These are phyloP conservation scores for Suhomyces bribrorum DNA, from an alignment of 1,139 yeast genomes.

Conservation along the genomic window DNA sequence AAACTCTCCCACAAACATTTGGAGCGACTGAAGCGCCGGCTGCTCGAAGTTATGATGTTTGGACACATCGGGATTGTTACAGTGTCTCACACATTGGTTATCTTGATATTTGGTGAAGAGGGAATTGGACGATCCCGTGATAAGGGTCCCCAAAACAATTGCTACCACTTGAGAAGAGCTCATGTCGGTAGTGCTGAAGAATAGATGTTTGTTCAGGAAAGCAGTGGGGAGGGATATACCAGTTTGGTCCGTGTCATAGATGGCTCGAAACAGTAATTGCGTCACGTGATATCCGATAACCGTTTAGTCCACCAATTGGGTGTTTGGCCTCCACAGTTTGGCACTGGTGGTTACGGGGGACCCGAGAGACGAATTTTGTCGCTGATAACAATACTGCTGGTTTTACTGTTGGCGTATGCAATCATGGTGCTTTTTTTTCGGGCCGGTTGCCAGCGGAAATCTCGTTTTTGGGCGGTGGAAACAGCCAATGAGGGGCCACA, in stretches of 20 bases:
- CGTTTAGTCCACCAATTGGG: too few species aligned
- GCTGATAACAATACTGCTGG: too few species aligned
- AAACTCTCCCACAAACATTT: slow-evolving; percentile 79
- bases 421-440: too few species aligned
- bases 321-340: too few species aligned
- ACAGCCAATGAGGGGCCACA: too few species aligned
- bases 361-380: too few species aligned
- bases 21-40: slow-evolving; percentile 78
- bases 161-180: slow-evolving; percentile 5
- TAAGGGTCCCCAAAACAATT: slow-evolving; percentile 53
- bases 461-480: too few species aligned
- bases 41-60: slow-evolving; percentile 60
- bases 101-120: slow-evolving; percentile 77
- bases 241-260: slow-evolving; percentile 5
- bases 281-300: slow-evolving; percentile 1
- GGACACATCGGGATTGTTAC: slow-evolving; percentile 45
- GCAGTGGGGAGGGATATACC: not conserved
- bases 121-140: slow-evolving; percentile 76
- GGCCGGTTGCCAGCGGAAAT: too few species aligned
- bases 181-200: slow-evolving; percentile 3
- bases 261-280: slow-evolving; percentile 5
- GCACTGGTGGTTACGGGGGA: too few species aligned
- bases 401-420: too few species aligned
- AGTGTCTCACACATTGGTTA: slow-evolving; percentile 66
- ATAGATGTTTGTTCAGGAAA: not conserved